These are phyloP conservation scores for Phytophthora aleatoria DNA, from an alignment of 352 stramenopile genomes.

Conservation along the genomic window DNA sequence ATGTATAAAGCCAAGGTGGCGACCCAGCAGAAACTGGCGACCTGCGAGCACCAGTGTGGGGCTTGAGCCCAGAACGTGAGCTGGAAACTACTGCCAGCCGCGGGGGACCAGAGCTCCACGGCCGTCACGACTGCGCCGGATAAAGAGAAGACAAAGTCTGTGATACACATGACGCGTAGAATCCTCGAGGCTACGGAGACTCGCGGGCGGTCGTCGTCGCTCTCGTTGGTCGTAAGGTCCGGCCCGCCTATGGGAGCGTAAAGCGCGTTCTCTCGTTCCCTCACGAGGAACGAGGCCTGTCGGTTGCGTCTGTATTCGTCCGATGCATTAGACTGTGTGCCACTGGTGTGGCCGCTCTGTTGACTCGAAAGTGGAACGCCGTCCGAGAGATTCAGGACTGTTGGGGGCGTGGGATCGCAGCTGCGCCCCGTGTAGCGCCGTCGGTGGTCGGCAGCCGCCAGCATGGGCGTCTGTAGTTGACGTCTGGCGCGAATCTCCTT, in stretches of 20 bases:
- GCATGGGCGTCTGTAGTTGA: conserved; percentile 43
- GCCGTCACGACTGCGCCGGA: conserved; percentile 62
- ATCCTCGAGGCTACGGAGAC: conserved; percentile 69
- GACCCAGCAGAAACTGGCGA: conserved; percentile 85
- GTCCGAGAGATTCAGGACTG: conserved; percentile 18
- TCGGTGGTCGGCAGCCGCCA: conserved; percentile 24
- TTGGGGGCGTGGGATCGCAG: conserved; percentile 24
- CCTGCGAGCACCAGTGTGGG: conserved; percentile 77
- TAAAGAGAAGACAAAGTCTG: conserved; percentile 73
- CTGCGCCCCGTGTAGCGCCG: conserved; percentile 15
- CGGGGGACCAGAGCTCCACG: conserved; percentile 50
- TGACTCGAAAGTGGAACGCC: conserved; percentile 10
- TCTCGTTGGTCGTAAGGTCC: conserved; percentile 36
- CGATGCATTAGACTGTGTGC: conserved; percentile 37
- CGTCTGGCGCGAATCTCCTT: conserved; percentile 30
- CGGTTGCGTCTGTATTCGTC: conserved; percentile 38
- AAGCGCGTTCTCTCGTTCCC: conserved; percentile 37
- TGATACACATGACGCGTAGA: conserved; percentile 71
- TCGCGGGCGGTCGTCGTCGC: conserved; percentile 36
- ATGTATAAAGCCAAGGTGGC: conserved; percentile 79
- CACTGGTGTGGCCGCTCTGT: conserved; percentile 24
- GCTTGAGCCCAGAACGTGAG: conserved; percentile 72
- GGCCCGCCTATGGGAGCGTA: conserved; percentile 27
- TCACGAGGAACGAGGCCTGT: conserved; percentile 26
- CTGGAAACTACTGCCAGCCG: conserved; percentile 45